Conservation (phyloP, 495 filamentous ascomycete species). For the Penicillium cinerascens region DNA sequence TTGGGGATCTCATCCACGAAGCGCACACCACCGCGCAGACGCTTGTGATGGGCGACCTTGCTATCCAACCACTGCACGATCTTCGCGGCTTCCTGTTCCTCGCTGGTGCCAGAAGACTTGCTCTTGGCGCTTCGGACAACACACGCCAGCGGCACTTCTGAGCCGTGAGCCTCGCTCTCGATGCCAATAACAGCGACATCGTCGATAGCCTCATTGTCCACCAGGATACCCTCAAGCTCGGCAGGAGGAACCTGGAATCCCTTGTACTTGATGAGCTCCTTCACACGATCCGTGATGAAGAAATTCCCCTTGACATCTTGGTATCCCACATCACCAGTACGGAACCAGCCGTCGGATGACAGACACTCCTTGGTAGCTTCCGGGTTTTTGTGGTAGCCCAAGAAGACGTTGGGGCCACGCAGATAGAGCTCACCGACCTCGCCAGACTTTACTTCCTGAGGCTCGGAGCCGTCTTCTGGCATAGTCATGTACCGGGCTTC, state of each 20-base stretch:
- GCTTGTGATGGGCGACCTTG: slow-evolving; percentile 69
- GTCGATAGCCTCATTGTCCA: slow-evolving; percentile 66
- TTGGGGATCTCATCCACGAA: slow-evolving; percentile 85
- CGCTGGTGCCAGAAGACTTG: slow-evolving; percentile 50
- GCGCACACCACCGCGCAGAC: slow-evolving; percentile 73
- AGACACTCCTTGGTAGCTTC: slow-evolving; percentile 65
- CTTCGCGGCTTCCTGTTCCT: slow-evolving; percentile 55
- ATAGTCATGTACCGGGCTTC: slow-evolving; percentile 72
- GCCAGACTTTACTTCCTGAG: slow-evolving; percentile 55
- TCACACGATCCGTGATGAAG: slow-evolving; percentile 79
- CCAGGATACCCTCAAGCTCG: slow-evolving; percentile 77
- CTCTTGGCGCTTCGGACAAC: slow-evolving; percentile 56
- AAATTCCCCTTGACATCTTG: slow-evolving; percentile 59
- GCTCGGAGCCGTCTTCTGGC: slow-evolving; percentile 49
- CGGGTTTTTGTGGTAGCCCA: slow-evolving; percentile 70
- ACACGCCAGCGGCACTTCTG: slow-evolving; percentile 83
- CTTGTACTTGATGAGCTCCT: slow-evolving; percentile 88
- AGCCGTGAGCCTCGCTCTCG: slow-evolving; percentile 63
- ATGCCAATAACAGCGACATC: slow-evolving; percentile 85
- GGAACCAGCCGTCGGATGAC: slow-evolving; percentile 57
- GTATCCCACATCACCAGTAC: slow-evolving; percentile 64
- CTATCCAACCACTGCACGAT: slow-evolving; percentile 60
- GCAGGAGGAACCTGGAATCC: slow-evolving; percentile 88
- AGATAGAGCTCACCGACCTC: slow-evolving; percentile 65
- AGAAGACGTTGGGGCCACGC: slow-evolving; percentile 63